These are phyloP conservation scores for Huiozyma naganishii DNA, from an alignment of 805 yeast genomes.

Conservation along the genomic window DNA sequence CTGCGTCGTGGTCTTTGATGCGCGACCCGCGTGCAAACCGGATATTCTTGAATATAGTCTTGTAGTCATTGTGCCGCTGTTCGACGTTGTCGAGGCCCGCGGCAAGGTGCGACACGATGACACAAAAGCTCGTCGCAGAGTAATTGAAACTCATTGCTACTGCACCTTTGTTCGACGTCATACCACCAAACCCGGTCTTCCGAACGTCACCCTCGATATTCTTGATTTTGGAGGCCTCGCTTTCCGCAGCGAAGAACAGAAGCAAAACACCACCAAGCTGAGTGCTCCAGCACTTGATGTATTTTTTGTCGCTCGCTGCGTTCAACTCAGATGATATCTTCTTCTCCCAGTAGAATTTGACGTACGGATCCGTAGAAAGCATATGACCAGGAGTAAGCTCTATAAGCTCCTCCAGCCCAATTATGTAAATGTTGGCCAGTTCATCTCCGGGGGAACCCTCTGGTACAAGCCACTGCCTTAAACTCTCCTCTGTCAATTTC, in stretches of 20 bases:
- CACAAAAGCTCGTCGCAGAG: conserved; percentile 61
- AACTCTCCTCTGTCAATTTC: conserved; percentile 42
- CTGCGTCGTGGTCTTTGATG: conserved; percentile 68
- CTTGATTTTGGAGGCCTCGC: conserved; percentile 40
- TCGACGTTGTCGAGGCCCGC: conserved; percentile 78
- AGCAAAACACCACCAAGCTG: conserved; percentile 80
- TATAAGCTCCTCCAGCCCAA: conserved; percentile 85
- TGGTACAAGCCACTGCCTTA: conserved; percentile 75
- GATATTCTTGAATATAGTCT: conserved; percentile 60
- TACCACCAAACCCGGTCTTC: conserved; percentile 91
- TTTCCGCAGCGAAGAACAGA: conserved; percentile 53
- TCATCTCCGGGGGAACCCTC: conserved; percentile 16
- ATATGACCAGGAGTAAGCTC: conserved; percentile 78
- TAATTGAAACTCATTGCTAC: conserved; percentile 57
- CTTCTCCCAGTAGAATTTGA: conserved; percentile 54
- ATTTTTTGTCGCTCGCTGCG: conserved; percentile 30
- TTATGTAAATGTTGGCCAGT: conserved; percentile 57
- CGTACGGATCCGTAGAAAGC: conserved; percentile 61
- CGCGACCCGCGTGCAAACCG: conserved; percentile 47
- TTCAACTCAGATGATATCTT: conserved; percentile 41
- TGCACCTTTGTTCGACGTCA: conserved; percentile 76
- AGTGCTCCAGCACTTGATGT: conserved; percentile 55
- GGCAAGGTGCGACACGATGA: conserved; percentile 81
- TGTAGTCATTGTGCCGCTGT: conserved; percentile 81
- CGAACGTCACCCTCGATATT: conserved; percentile 63